phyloP scores from a whole-genome alignment of 2,329 filamentous ascomycete genomes.

The Rosellinia necatrix region DNA sequence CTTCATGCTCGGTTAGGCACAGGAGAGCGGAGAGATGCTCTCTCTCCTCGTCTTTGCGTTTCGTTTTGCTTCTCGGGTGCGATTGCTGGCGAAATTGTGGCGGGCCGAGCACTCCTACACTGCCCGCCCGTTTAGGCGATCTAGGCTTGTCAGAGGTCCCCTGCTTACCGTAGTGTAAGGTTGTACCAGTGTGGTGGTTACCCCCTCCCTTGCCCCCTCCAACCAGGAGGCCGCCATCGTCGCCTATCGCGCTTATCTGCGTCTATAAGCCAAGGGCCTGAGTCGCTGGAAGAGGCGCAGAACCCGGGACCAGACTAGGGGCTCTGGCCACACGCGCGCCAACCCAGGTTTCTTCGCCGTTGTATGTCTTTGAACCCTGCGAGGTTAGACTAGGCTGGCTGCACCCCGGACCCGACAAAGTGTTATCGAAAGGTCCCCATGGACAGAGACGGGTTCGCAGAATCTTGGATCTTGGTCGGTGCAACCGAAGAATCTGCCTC shows the following conservation, averaged over 20 bases:
- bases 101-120: no score
- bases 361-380: conserved; percentile 1
- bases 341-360: no score
- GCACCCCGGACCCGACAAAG: conserved; percentile 17
- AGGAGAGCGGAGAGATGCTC: not conserved
- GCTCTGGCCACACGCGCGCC: not conserved
- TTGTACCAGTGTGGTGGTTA: not conserved
- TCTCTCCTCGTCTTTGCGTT: not conserved
- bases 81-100: no score
- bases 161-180: not conserved
- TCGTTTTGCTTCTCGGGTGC: not conserved
- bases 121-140: no score
- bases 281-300: not conserved
- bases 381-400: conserved; percentile 12
- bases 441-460: not conserved
- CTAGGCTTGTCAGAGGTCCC: not conserved
- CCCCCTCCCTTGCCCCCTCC: not conserved
- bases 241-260: conserved; percentile 24
- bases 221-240: conserved; percentile 17
- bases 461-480: not conserved
- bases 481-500: conserved; percentile 15
- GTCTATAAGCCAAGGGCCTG: not conserved
- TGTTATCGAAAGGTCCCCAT: no score
- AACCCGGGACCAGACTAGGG: not conserved
- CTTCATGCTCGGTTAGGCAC: no score